Base-by-base conservation (phyloP, 192 early-diverging fungal genomes). In the Podila horticola region DNA sequence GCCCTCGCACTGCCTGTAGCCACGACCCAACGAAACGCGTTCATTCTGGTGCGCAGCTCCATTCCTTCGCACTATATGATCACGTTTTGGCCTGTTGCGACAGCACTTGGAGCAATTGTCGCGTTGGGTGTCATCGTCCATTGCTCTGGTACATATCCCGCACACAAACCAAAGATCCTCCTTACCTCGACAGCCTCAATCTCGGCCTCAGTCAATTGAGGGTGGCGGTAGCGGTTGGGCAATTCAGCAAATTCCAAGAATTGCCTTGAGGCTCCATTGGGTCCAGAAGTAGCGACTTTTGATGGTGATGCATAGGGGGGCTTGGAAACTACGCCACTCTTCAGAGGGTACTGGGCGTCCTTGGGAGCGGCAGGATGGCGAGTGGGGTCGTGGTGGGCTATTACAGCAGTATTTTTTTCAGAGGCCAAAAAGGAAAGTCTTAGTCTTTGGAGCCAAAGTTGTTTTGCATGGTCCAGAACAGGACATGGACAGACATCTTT, bases 121-220 rank as follows among this genome's bases (percentile, higher is more conserved):
- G 24, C 48, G 19, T 29, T 69, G 17, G 11, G 4, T 3, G 41
- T 49, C 41, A 45, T 12, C 1, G 9, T 26, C 19, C n/a, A 13
- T 41, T 17, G 17, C 34, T 41, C 31, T 20, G 11, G 17, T n/a
- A 30, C 17, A 20, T 15, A 4, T 8, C 30, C 24, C 48, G 11
- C 4, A 6, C 17, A 26, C 22, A 59, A 29, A 29, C 10, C 59
- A 29, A 60, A 30, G 19, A 15, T 36, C 1, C 24, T 28, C 36
- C 10, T 73, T 79, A 88, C 85, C 82, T 88, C 83, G 45, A 88
- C 72, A 58, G 84, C 82, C 50, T 88, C 87, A 64, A 88, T 88
- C 76, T 88, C 84, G 19, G 74, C 74, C 7, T 84, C 83, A 12
- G 83, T 82, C 64, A 88, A 62, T 26, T 58, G 55, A 24, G 75